Conservation (phyloP, 768 basidiomycete species). For the Naganishia kalamii region DNA sequence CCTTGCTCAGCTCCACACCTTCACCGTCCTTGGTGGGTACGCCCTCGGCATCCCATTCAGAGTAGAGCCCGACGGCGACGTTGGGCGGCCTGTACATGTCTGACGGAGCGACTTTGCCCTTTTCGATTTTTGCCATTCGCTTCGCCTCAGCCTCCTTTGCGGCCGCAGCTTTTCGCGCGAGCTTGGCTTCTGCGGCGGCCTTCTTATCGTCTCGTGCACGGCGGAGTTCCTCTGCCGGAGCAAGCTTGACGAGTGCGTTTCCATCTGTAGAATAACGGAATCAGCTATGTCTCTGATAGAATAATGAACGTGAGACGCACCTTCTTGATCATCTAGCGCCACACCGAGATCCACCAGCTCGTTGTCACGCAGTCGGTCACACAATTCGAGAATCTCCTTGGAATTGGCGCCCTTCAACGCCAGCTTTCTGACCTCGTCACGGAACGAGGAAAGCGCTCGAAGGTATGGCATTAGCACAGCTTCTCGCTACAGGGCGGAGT, state of each 20-base stretch:
- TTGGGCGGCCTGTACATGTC: conserved; percentile 82
- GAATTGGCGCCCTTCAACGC: conserved; percentile 64
- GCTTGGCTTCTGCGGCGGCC: conserved; percentile 65
- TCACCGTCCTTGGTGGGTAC: conserved; percentile 76
- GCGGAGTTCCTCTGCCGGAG: conserved; percentile 71
- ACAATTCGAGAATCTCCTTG: conserved; percentile 75
- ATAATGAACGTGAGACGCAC: conserved; percentile 48
- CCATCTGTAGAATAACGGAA: conserved; percentile 58
- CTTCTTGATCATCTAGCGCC: conserved; percentile 93
- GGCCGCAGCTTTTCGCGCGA: conserved; percentile 67
- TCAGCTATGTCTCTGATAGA: not conserved
- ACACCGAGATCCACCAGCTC: conserved; percentile 92
- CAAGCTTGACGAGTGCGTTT: conserved; percentile 88
- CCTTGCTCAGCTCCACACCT: conserved; percentile 80
- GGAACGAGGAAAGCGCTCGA: conserved; percentile 74
- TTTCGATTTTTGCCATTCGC: conserved; percentile 67
- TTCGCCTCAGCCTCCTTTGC: conserved; percentile 50
- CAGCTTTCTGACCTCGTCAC: conserved; percentile 75
- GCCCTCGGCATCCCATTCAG: conserved; percentile 77
- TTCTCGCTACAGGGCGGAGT: conserved; percentile 58
- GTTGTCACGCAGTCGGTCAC: conserved; percentile 79
- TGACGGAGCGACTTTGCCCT: conserved; percentile 65
- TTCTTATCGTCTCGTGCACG: conserved; percentile 83
- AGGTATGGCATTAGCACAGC: conserved; percentile 83
- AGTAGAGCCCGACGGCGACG: conserved; percentile 64